These are phyloP conservation scores for Thelonectria rubi DNA, from an alignment of 2,329 filamentous ascomycete genomes.

Conservation along the genomic window DNA sequence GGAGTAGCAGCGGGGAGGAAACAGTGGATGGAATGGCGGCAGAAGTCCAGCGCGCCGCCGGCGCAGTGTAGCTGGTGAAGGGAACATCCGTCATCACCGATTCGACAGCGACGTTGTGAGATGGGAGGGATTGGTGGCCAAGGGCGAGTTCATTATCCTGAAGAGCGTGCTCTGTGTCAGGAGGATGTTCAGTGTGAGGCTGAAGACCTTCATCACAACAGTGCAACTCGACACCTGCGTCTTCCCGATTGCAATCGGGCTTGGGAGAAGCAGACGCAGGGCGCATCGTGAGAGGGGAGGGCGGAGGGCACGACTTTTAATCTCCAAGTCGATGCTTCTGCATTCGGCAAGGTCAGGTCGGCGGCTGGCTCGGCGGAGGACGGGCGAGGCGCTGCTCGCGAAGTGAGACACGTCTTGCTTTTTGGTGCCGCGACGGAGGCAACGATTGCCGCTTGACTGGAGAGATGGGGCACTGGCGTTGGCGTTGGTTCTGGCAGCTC, in stretches of 20 bases:
- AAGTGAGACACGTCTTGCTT: slow-evolving; percentile 38
- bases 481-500: slow-evolving; percentile 13
- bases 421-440: slow-evolving; percentile 23
- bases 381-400: slow-evolving; percentile 34
- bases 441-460: slow-evolving; percentile 15
- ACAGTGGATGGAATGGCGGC: slow-evolving; percentile 9
- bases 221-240: slow-evolving; percentile 24
- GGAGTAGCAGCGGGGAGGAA: slow-evolving; percentile 13
- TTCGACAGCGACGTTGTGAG: slow-evolving; percentile 22
- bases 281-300: slow-evolving; percentile 38
- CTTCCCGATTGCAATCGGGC: slow-evolving; percentile 34
- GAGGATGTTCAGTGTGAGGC: slow-evolving; percentile 24
- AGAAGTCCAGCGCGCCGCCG: slow-evolving; percentile 19
- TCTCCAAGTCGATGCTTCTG: slow-evolving; percentile 30
- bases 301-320: slow-evolving; percentile 31
- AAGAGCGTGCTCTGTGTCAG: slow-evolving; percentile 13
- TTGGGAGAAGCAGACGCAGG: slow-evolving; percentile 27
- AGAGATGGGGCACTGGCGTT: slow-evolving; percentile 18
- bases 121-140: slow-evolving; percentile 14
- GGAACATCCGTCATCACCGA: slow-evolving; percentile 34
- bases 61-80: slow-evolving; percentile 21
- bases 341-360: slow-evolving; percentile 34
- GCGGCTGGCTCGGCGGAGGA: slow-evolving; percentile 34
- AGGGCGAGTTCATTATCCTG: slow-evolving; percentile 22
- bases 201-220: slow-evolving; percentile 36